Evolutionary conservation across 306 rosid genomes (phyloP).

Genomic region (Fragaria ananassa): DNA sequence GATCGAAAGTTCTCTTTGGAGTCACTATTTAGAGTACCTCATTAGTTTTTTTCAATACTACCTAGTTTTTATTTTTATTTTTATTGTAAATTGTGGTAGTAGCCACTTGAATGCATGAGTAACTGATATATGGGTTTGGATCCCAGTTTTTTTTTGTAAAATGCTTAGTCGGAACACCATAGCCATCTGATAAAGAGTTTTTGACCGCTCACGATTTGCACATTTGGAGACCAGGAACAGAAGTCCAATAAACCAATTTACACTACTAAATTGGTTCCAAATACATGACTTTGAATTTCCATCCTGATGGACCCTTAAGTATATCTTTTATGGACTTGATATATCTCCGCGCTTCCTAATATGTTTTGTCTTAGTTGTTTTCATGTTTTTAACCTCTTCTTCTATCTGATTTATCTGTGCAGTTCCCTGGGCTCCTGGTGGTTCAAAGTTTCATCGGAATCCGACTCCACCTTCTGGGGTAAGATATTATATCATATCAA

Average conservation of each 20-base stretch:
- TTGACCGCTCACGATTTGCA: neutral
- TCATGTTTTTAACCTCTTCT: neutral
- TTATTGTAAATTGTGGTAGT: neutral
- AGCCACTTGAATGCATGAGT: neutral
- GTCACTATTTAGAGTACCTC: neutral
- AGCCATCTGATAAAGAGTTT: neutral
- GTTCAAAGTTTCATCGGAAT: constrained; percentile 88
- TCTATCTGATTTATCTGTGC: constrained; percentile 22
- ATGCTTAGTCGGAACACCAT: neutral
- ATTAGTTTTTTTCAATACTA: neutral
- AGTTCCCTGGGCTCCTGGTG: constrained; percentile 99
- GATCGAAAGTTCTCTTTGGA: neutral
- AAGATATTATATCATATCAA: constrained; percentile 25
- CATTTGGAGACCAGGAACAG: neutral
- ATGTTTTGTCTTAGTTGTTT: neutral
- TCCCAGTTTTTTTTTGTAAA: neutral
- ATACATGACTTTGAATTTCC: neutral
- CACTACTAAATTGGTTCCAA: neutral
- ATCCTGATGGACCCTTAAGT: neutral
- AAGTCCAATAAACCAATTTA: neutral
- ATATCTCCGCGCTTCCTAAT: neutral
- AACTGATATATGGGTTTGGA: neutral
- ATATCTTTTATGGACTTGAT: neutral
- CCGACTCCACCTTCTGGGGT: constrained; percentile 95
- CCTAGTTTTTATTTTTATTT: neutral